Evolutionary conservation across 129 eudicot species (phyloP).

Genomic region (Erigeron canadensis): DNA sequence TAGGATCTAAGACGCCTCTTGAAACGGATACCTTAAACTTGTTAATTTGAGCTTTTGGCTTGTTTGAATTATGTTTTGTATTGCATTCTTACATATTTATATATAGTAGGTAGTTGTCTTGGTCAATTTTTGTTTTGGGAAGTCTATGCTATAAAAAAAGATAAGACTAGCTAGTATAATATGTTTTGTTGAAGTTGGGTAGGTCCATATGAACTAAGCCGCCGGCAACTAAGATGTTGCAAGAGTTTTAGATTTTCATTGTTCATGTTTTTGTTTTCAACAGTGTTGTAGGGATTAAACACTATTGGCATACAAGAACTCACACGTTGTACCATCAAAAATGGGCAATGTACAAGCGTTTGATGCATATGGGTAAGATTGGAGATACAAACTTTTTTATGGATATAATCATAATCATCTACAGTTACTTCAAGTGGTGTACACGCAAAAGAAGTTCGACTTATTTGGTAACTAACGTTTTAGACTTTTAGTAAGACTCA

Average conservation of each 20-base stretch:
- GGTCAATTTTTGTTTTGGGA: slow-evolving; percentile 28
- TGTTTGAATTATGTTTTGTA: slow-evolving; percentile 18
- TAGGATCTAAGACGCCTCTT: neutral
- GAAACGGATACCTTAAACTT: slow-evolving; percentile 4
- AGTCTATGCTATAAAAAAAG: slow-evolving; percentile 10
- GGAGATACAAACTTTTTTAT: neutral
- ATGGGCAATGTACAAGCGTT: neutral
- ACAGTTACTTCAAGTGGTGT: slow-evolving; percentile 28
- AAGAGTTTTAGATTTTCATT: slow-evolving; percentile 6
- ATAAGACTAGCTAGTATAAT: too few relatives aligned
- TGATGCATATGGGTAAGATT: slow-evolving; percentile 9
- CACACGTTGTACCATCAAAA: slow-evolving; percentile 2
- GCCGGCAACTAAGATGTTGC: slow-evolving; percentile 36
- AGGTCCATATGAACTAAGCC: slow-evolving; percentile 49
- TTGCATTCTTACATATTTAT: slow-evolving; percentile 36
- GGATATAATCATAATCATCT: slow-evolving; percentile 22
- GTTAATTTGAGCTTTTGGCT: slow-evolving; percentile 27
- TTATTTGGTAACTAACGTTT: slow-evolving; percentile 6
- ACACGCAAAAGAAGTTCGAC: slow-evolving; percentile 32
- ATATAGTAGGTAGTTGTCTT: slow-evolving; percentile 15
- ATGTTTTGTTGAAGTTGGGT: slow-evolving; percentile 39
- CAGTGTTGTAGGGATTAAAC: slow-evolving; percentile 11
- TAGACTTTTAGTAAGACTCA: too few relatives aligned
- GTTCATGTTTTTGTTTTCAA: slow-evolving; percentile 12
- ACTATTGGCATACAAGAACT: slow-evolving; percentile 25